phyloP scores from a whole-genome alignment of 176 grass and related monocot species.

The Bonia amplexicaulis region DNA sequence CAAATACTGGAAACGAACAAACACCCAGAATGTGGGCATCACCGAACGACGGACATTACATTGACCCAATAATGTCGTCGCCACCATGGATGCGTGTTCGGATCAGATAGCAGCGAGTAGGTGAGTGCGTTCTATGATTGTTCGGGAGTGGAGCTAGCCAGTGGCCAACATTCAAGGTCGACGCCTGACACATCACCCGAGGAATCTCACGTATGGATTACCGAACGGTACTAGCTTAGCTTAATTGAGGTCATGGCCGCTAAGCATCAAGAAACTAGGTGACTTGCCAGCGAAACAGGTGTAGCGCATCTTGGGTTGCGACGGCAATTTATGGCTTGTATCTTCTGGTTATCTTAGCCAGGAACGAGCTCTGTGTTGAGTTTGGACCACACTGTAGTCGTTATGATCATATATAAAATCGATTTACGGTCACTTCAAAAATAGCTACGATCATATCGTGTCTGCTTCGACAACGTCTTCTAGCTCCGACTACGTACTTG shows the following conservation, averaged over 20 bases:
- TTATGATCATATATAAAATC: too few relatives aligned
- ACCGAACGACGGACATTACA: not conserved
- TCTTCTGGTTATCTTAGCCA: not conserved
- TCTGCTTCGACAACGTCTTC: too few relatives aligned
- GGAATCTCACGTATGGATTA: not conserved
- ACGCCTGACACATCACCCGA: not conserved
- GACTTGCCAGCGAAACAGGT: not conserved
- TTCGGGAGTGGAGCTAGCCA: not conserved
- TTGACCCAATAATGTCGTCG: not conserved
- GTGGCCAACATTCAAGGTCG: not conserved
- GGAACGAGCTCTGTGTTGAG: not conserved
- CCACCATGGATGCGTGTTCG: not conserved
- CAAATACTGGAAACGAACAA: not conserved
- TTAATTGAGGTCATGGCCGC: not conserved
- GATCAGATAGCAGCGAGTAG: not conserved
- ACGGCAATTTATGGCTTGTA: too few relatives aligned
- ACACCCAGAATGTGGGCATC: not conserved
- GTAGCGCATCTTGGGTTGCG: not conserved
- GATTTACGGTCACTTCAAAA: too few relatives aligned
- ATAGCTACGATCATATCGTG: too few relatives aligned
- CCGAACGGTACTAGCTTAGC: not conserved
- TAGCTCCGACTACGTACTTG: too few relatives aligned
- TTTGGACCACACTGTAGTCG: too few relatives aligned
- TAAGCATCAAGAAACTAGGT: not conserved
- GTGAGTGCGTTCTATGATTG: slow-evolving; percentile 24